Evolutionary conservation across 345 rosid species (phyloP).

Genomic region (Populus pruinosa): DNA sequence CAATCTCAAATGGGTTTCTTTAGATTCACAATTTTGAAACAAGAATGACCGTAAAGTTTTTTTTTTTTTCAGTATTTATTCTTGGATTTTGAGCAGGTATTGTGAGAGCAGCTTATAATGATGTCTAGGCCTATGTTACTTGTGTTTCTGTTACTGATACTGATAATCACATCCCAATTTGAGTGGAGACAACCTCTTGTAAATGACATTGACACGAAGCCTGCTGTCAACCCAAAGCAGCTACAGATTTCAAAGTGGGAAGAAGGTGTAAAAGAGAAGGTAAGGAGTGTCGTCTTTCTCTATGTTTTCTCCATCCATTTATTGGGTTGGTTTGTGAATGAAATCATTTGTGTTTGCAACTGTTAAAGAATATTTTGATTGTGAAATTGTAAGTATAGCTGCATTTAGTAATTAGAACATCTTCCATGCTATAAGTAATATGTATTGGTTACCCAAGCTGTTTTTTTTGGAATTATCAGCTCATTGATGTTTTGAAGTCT

Average conservation of each 20-base stretch:
- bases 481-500: background rate
- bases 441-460: background rate
- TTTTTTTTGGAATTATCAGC: background rate
- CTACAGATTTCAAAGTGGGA: constrained; percentile 49
- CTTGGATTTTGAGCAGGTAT: constrained; percentile 33
- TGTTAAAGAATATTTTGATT: background rate
- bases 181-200: constrained; percentile 91
- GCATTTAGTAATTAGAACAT: background rate
- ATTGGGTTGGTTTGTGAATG: background rate
- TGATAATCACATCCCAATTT: constrained; percentile 79
- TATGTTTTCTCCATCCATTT: background rate
- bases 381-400: background rate
- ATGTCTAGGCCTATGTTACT: constrained; percentile 84
- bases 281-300: constrained; percentile 9
- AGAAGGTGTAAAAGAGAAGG: constrained; percentile 88
- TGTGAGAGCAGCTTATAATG: constrained; percentile 26
- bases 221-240: constrained; percentile 53
- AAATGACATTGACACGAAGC: constrained; percentile 51
- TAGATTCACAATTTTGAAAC: too few relatives aligned
- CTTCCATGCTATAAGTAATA: background rate
- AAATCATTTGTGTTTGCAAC: background rate
- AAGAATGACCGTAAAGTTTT: background rate
- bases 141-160: constrained; percentile 64
- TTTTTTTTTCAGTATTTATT: background rate
- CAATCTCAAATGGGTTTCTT: too few relatives aligned